Conservation (phyloP, 2,329 filamentous ascomycete genomes). For the Orbilia javanica region DNA sequence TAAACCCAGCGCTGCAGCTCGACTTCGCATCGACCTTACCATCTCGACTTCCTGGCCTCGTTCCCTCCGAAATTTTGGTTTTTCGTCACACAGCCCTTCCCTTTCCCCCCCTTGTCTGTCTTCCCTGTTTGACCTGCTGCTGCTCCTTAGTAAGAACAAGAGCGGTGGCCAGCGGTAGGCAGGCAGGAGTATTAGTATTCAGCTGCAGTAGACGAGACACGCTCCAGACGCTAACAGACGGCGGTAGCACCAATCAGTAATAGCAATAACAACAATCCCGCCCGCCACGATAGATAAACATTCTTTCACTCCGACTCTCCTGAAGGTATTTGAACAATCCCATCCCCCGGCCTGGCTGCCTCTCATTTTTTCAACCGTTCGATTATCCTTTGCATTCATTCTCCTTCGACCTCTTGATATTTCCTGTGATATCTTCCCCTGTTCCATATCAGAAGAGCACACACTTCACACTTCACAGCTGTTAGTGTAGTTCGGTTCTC, state of each 20-base stretch:
- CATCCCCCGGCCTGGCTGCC: constrained; percentile 16
- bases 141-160: not conserved
- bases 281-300: constrained; percentile 47
- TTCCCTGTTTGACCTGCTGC: not conserved
- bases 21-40: constrained; percentile 50
- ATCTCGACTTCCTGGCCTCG: constrained; percentile 28
- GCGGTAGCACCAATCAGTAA: constrained; percentile 55
- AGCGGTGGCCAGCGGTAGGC: not conserved
- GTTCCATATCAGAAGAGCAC: constrained; percentile 31
- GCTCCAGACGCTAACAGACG: constrained; percentile 48
- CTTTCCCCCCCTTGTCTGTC: not conserved
- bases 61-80: constrained; percentile 23
- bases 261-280: constrained; percentile 47
- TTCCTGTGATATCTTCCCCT: constrained; percentile 22
- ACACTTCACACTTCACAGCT: constrained; percentile 21
- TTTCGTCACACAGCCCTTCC: constrained; percentile 25
- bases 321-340: constrained; percentile 58
- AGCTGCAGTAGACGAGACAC: constrained; percentile 50
- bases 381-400: constrained; percentile 44
- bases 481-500: constrained; percentile 38
- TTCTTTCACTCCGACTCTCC: constrained; percentile 51
- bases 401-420: constrained; percentile 23
- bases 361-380: constrained; percentile 50
- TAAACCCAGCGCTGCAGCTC: constrained; percentile 20
- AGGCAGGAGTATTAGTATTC: not conserved